A percentile compares a stretch with the other conserved stretches of the same genome.
phyloP scores from a whole-genome alignment of 2,329 filamentous ascomycete genomes.

The Colletotrichum graminicola region DNA sequence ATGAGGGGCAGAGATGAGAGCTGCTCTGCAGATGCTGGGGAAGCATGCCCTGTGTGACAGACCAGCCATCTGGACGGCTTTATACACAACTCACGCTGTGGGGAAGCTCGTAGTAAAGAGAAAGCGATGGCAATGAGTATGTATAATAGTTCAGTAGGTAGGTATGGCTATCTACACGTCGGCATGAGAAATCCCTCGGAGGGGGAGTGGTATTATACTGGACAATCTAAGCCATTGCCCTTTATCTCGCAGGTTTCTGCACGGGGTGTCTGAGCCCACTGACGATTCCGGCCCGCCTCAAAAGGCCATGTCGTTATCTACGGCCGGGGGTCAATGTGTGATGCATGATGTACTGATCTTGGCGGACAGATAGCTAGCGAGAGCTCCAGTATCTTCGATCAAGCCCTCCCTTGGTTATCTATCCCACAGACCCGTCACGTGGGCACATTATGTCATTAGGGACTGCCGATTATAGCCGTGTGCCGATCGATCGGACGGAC shows the following conservation, averaged over 20 bases:
- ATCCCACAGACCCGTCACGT: conserved; percentile 25
- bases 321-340: not conserved
- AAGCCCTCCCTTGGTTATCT: not conserved
- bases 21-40: not conserved
- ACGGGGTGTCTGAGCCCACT: conserved; percentile 5
- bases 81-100: not conserved
- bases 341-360: conserved; percentile 13
- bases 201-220: conserved; percentile 8
- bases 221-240: not conserved
- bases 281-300: not conserved
- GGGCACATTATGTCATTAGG: conserved; percentile 2
- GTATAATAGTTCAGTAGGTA: not conserved
- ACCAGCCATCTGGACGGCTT: conserved; percentile 11
- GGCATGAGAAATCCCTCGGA: not conserved
- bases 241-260: conserved; percentile 5
- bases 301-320: conserved; percentile 1
- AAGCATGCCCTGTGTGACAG: conserved; percentile 1
- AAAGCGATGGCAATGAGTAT: not conserved
- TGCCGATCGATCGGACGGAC: conserved; percentile 22
- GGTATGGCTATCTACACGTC: not conserved
- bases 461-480: conserved; percentile 24
- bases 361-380: conserved; percentile 5
- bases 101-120: not conserved
- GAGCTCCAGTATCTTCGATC: conserved; percentile 6
- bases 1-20: not conserved